Conservation (phyloP, 2,329 filamentous ascomycete species). For the Zasmidium citrigriseum region DNA sequence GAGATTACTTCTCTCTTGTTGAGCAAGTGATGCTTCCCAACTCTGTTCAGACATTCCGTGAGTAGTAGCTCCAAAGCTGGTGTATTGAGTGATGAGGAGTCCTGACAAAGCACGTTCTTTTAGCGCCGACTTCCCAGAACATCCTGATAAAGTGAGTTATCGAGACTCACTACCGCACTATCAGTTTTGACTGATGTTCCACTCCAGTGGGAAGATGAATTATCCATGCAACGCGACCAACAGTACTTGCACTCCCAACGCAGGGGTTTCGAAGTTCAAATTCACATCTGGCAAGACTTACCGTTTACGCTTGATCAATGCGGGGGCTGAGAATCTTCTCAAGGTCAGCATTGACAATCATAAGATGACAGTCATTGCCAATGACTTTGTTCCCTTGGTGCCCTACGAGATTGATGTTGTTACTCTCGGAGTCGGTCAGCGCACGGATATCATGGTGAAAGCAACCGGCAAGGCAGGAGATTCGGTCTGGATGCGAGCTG, state of each 20-base stretch:
- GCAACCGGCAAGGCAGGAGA: conserved; percentile 30
- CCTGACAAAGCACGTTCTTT: too few relatives aligned
- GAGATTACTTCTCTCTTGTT: conserved; percentile 22
- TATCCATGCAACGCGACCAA: conserved; percentile 19
- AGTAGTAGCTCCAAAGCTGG: too few relatives aligned
- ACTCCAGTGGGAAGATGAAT: conserved; percentile 12
- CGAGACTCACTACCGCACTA: too few relatives aligned
- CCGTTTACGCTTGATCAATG: conserved; percentile 44
- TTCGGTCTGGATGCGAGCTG: conserved; percentile 41
- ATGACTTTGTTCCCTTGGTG: conserved; percentile 43
- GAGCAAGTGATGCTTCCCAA: conserved; percentile 14
- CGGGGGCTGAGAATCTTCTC: conserved; percentile 39
- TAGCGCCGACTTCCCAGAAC: conserved; percentile 18
- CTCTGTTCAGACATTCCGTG: too few relatives aligned
- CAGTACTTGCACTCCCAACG: conserved; percentile 24
- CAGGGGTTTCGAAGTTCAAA: conserved; percentile 37
- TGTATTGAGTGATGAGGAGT: too few relatives aligned
- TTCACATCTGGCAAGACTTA: conserved; percentile 43
- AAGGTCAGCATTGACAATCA: conserved; percentile 48
- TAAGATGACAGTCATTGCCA: conserved; percentile 43
- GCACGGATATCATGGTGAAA: conserved; percentile 42
- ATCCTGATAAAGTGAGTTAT: conserved; percentile 27
- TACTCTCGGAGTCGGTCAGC: conserved; percentile 44
- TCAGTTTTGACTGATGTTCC: too few relatives aligned
- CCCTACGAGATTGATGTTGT: conserved; percentile 42